Base-by-base conservation (phyloP, 805 yeast genomes). In the Pichia deserticola region DNA sequence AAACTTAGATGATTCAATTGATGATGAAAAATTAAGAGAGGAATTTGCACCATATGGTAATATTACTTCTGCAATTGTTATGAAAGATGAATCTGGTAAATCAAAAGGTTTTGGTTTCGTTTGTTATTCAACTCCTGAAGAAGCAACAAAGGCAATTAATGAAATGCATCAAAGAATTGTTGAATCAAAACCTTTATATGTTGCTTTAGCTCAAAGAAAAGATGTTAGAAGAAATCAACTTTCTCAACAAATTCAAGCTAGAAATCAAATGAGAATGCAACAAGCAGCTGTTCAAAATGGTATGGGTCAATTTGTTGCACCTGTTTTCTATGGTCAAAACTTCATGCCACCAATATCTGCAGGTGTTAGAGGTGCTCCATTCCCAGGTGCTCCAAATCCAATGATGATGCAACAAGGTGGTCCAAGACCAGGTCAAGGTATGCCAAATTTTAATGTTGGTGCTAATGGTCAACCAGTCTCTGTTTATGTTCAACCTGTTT, bases 81-180 rank as follows among this genome's bases (percentile, higher is more conserved):
- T 93, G 97, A 81, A 85, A 64, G 96, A 88, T 68, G 97, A 90
- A 64, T 70, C 81, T 55, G 97, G 96, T 63, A 89, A 89, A 75
- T 89, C 97, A 57, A 92, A 88, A 78, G 98, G 98, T 60, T 93
- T 93, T 70, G 99, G 99, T 66, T 93, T 93, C 69, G 99, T 93
- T 61, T 89, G 99, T 76, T 93, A 84, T 86, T 82, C 96, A 50
- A 73, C 93, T 57, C 97, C 98, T 66, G 99, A 93, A 73, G 99
- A 93, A 81, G 99, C 99, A 61, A 87, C 96, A 64, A 89, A 89
- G 76, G 99, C 99, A 58, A 89, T 92, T 70, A 79, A 92, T 62
- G 99, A 92, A 78, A 90, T 92, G 96, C 89, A 92, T 82, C 97
- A 89, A 76, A 86, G 89, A 70, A 86, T 92, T 84, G 81, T 93